Conservation (phyloP, 202 grass and related monocot species). For the Panicum hallii region DNA sequence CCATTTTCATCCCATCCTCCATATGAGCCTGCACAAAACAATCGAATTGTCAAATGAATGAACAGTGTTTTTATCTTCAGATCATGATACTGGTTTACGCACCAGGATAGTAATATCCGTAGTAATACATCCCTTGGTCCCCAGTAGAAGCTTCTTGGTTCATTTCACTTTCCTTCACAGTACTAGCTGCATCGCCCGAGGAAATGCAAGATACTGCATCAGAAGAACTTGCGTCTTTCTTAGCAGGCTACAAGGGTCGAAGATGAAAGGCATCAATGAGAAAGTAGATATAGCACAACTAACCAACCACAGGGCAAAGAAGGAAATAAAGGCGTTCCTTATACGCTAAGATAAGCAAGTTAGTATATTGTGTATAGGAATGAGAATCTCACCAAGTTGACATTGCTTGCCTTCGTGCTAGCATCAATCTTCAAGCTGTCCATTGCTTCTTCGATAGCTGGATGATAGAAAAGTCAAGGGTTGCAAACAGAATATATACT, state of each 20-base stretch:
- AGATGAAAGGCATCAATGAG: constrained; percentile 47
- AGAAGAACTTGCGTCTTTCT: constrained; percentile 69
- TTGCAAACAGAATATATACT: constrained; percentile 54
- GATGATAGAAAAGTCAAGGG: constrained; percentile 70
- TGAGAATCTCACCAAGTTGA: constrained; percentile 71
- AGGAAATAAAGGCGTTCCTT: constrained; percentile 38
- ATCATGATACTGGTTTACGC: constrained; percentile 29
- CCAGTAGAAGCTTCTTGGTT: constrained; percentile 58
- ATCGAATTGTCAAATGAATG: constrained; percentile 37
- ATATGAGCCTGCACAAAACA: constrained; percentile 47
- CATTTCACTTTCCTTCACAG: constrained; percentile 68
- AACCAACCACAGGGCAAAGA: constrained; percentile 29
- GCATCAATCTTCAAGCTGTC: constrained; percentile 76
- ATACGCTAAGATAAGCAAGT: constrained; percentile 44
- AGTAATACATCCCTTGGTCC: constrained; percentile 78
- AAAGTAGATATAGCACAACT: constrained; percentile 31
- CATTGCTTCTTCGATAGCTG: constrained; percentile 70
- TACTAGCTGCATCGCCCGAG: constrained; percentile 69
- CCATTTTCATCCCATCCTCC: constrained; percentile 75
- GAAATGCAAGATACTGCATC: constrained; percentile 82
- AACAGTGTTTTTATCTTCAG: constrained; percentile 16
- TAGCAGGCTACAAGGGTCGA: constrained; percentile 54
- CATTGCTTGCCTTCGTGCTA: constrained; percentile 54
- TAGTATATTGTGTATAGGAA: constrained; percentile 31
- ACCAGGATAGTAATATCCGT: constrained; percentile 90